Evolutionary conservation across 345 rosid genomes (phyloP), one percentile per base, ranked within the genome.

Genomic region (Dimocarpus longan): DNA sequence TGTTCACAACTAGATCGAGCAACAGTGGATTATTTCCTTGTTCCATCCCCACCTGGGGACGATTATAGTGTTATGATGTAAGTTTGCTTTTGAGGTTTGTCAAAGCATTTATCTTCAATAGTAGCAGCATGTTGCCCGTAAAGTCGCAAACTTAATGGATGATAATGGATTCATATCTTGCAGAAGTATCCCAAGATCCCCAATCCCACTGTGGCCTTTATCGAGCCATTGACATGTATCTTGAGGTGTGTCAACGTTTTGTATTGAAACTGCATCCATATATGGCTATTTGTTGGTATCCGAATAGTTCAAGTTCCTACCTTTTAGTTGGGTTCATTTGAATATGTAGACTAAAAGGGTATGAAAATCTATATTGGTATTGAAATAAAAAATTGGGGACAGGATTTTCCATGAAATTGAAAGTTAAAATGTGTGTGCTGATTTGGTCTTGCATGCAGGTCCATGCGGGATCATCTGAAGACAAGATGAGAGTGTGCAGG

Each of bases 121-220:
- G 78, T 59, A 56, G 39, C 59, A 42, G 73, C 64, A 43, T 68
- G 59, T 10, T 62, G 37, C 37, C 3, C 3, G 3, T 32, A 87
- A 85, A 71, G 88, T 91, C 19, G 84, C 77, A 12, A 59, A 65
- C 24, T 75, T 91, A 82, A 60, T 88, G 28, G 95, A 88, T 52
- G 21, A 73, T 91, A 82, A 60, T 88, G 28, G 95, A 88, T 52
- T 84, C 87, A 3, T 91, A 86, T 76, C 68, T 87, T 12, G 37
- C 50, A 42, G 95, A 89, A 81, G 91, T 87, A 37, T 90, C 93
- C 3, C 83, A 89, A 0, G 95, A 91, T 67, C 19, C 50, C 28
- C 60, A 82, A 59, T 88, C 82, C 64, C 78, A 74, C 48, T 88
- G 87, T 56, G 67, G 43, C 48, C 79, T 88, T 66, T 88, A 86